Evolutionary conservation across 2,329 filamentous ascomycete species (phyloP).

Genomic region (Monilinia laxa): DNA sequence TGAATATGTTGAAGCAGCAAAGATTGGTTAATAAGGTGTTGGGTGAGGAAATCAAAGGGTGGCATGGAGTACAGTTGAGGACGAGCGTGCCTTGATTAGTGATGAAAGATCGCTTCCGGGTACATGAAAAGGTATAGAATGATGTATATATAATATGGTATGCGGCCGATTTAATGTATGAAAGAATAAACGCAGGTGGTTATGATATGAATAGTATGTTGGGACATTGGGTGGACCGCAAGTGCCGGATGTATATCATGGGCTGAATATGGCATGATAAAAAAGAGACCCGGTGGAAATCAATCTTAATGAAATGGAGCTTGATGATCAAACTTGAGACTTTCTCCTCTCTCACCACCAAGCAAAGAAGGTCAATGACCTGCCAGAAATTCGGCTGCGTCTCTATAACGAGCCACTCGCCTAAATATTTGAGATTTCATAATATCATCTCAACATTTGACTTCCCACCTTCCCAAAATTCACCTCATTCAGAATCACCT

Average conservation of each 20-base stretch:
- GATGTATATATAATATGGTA: not conserved
- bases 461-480: not conserved
- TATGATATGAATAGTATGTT: too few relatives aligned
- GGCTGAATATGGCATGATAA: not conserved
- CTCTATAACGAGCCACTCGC: not conserved
- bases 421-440: not conserved
- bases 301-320: not conserved
- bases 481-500: not conserved
- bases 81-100: constrained; percentile 52
- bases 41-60: constrained; percentile 72
- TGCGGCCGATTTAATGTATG: not conserved
- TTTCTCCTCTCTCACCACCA: not conserved
- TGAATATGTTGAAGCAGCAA: constrained; percentile 77
- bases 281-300: not conserved
- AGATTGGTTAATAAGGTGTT: constrained; percentile 74
- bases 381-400: not conserved
- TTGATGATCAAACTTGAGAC: not conserved
- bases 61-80: constrained; percentile 81
- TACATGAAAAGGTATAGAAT: not conserved
- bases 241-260: not conserved
- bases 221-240: not conserved
- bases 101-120: not conserved
- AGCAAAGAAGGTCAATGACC: not conserved
- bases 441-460: not conserved
- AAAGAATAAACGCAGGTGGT: not conserved